Evolutionary conservation across 768 basidiomycete species (phyloP), one percentile per base, ranked within the genome.

Genomic region (Amanita pseudoporphyria): DNA sequence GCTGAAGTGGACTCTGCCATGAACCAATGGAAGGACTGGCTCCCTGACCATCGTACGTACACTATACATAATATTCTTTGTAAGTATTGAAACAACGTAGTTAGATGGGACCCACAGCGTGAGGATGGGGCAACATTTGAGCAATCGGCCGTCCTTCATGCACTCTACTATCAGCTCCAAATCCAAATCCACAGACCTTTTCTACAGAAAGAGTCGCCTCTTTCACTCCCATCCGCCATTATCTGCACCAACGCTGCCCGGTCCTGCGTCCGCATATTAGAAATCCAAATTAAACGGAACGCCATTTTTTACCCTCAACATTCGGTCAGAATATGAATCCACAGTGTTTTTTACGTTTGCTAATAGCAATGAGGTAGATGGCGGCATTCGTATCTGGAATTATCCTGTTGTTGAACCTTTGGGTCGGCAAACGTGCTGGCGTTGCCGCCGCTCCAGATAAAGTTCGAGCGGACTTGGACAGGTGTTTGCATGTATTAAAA

Each of bases 221-320:
- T 75, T 14, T 68, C 72, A 1, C 72, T 76, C 48, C 74, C 80
- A 7, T 83, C 80, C 0, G 71, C 82, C 10, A 77, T 82, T 1
- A 83, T 82, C 49, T 87, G 81, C 59, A 73, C 82, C 22, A 72
- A 87, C 49, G 79, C 90, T 1, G 85, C 89, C 1, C 71, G 88
- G 9, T 81, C 82, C 0, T 83, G 78, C 52, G 76, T 73, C 21
- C 85, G 84, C 51, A 70, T 92, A 26, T 62, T 84, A 46, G 84
- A 87, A 52, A 66, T 72, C 5, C 70, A 74, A 36, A 63, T 71
- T 42, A 64, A 59, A 37, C 64, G 72, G n/a, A 62, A 54, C 56
- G 21, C 57, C 64, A 10, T 52, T 60, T 45, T 64, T 66, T 53
- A 61, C 41, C 64, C 67, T 1, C 62, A 65, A 22, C 21, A 62